These are phyloP conservation scores for Phytophthora melonis DNA, from an alignment of 352 stramenopile genomes.

Conservation along the genomic window DNA sequence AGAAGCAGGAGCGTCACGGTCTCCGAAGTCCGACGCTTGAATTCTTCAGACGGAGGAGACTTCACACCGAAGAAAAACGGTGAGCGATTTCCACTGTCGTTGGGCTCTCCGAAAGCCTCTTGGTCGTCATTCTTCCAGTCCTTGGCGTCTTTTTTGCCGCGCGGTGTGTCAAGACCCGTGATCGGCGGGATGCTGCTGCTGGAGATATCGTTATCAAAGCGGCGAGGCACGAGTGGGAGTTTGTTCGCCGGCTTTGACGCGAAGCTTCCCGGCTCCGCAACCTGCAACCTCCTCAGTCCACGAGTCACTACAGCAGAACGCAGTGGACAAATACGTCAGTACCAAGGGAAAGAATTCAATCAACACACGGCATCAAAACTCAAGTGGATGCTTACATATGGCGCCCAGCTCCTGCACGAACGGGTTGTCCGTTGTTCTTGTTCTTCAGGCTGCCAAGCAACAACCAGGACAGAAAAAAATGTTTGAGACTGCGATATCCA, in stretches of 20 bases:
- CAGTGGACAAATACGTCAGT: background rate
- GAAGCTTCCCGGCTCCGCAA: conserved; percentile 15
- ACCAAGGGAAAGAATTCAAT: background rate
- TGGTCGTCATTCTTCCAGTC: conserved; percentile 17
- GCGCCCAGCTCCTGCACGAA: no score
- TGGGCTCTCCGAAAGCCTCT: conserved; percentile 34
- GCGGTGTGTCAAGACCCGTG: conserved; percentile 35
- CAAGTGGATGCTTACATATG: no score
- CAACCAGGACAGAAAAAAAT: conserved; percentile 2
- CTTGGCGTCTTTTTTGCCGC: conserved; percentile 22
- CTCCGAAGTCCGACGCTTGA: background rate
- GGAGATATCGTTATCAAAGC: conserved; percentile 21
- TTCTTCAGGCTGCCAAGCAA: conserved; percentile 37
- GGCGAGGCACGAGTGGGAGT: conserved; percentile 16
- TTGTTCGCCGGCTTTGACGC: conserved; percentile 18
- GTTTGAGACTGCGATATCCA: background rate
- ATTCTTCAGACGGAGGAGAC: conserved; percentile 15
- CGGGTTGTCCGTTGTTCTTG: no score
- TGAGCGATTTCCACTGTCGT: conserved; percentile 29
- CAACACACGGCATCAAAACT: background rate
- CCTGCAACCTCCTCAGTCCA: conserved; percentile 51
- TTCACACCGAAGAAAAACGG: conserved; percentile 70
- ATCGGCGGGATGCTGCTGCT: conserved; percentile 40
- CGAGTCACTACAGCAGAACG: conserved; percentile 45
- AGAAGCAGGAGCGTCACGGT: conserved; percentile 42